These are phyloP conservation scores for Epichloe festucae DNA, from an alignment of 2,329 filamentous ascomycete species.

Conservation along the genomic window DNA sequence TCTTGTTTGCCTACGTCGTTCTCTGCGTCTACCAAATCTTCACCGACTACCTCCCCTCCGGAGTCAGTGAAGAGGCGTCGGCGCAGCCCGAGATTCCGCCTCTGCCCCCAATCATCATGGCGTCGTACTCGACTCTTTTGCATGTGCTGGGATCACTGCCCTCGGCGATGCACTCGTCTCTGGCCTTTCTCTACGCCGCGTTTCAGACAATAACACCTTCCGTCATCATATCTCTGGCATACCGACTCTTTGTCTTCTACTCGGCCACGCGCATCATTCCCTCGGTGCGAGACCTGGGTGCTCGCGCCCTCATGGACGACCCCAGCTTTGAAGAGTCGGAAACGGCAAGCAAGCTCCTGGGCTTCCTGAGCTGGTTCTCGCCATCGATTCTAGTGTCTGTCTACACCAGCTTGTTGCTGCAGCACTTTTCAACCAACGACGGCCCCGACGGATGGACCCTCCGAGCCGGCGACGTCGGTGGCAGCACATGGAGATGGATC, in stretches of 20 bases:
- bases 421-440: constrained; percentile 77
- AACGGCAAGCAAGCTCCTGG: constrained; percentile 65
- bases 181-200: constrained; percentile 79
- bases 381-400: constrained; percentile 90
- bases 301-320: constrained; percentile 69
- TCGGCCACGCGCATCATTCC: constrained; percentile 92
- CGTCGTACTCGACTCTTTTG: constrained; percentile 84
- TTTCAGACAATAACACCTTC: constrained; percentile 93
- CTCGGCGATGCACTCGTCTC: constrained; percentile 66
- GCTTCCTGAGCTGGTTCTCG: constrained; percentile 84
- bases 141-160: constrained; percentile 76
- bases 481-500: constrained; percentile 86
- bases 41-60: constrained; percentile 77
- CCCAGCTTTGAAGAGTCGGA: constrained; percentile 77
- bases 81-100: constrained; percentile 83
- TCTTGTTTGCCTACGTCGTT: constrained; percentile 95
- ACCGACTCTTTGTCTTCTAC: constrained; percentile 90
- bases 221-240: constrained; percentile 87
- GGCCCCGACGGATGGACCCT: constrained; percentile 69
- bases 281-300: constrained; percentile 76
- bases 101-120: constrained; percentile 96
- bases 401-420: constrained; percentile 88
- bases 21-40: constrained; percentile 99
- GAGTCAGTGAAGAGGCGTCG: constrained; percentile 35
- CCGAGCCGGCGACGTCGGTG: constrained; percentile 64